A percentile compares a stretch with the other conserved stretches of the same genome.
Evolutionary conservation across 176 grass and related monocot species (phyloP).

Genomic region (Lolium perenne): DNA sequence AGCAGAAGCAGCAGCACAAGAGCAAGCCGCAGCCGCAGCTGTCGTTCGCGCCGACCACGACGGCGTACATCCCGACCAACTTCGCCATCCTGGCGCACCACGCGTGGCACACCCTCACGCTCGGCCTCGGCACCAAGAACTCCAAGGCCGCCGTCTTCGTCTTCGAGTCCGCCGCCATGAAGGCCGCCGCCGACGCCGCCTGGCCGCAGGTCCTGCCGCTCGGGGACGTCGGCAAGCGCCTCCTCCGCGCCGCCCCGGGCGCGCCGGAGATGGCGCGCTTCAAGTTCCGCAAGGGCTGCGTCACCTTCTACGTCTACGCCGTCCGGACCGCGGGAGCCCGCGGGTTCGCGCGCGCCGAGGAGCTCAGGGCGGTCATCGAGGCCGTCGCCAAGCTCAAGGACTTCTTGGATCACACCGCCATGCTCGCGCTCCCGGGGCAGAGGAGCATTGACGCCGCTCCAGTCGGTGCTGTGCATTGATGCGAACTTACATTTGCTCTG

Average conservation of each 20-base stretch:
- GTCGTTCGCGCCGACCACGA: slow-evolving; percentile 81
- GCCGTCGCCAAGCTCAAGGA: slow-evolving; percentile 82
- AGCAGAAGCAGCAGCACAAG: not conserved
- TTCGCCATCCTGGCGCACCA: slow-evolving; percentile 97
- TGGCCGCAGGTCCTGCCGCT: slow-evolving; percentile 84
- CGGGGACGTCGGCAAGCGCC: slow-evolving; percentile 77
- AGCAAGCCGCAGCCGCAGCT: slow-evolving; percentile 34
- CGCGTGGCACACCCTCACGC: slow-evolving; percentile 93
- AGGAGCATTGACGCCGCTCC: slow-evolving; percentile 62
- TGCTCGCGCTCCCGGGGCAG: slow-evolving; percentile 87
- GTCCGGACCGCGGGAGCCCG: slow-evolving; percentile 61
- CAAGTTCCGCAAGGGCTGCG: slow-evolving; percentile 95
- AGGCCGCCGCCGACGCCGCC: slow-evolving; percentile 62
- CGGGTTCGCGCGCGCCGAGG: slow-evolving; percentile 81
- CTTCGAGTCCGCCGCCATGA: slow-evolving; percentile 85
- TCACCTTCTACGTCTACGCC: slow-evolving; percentile 96
- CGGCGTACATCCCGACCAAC: slow-evolving; percentile 85
- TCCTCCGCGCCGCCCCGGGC: slow-evolving; percentile 62
- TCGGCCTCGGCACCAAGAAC: slow-evolving; percentile 89
- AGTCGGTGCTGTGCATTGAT: slow-evolving; percentile 43
- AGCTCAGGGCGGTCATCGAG: slow-evolving; percentile 72
- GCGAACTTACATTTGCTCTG: not conserved
- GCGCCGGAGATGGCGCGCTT: slow-evolving; percentile 83
- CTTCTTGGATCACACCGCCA: slow-evolving; percentile 93
- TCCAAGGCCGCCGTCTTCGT: slow-evolving; percentile 90